phyloP scores from a whole-genome alignment of 2,329 filamentous ascomycete genomes.

The Xylaria sp. region DNA sequence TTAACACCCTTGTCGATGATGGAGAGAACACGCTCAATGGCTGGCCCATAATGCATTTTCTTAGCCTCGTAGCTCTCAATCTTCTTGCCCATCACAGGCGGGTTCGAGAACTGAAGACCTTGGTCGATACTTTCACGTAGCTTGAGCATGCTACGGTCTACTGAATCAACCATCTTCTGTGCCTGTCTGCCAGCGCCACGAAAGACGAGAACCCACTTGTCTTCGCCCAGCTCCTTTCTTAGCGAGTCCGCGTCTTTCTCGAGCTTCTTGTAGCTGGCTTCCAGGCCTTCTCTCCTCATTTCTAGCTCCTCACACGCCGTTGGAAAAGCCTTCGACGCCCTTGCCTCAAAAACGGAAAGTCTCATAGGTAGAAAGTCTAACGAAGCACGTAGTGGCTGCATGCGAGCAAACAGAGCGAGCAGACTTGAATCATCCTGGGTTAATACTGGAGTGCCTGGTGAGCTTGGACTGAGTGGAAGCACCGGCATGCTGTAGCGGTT shows the following conservation, averaged over 20 bases:
- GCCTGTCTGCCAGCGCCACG: slow-evolving; percentile 91
- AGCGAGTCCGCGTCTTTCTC: slow-evolving; percentile 91
- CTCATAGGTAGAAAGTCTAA: slow-evolving; percentile 97
- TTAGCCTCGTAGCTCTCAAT: slow-evolving; percentile 95
- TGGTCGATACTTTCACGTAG: slow-evolving; percentile 82
- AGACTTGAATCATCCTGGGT: slow-evolving; percentile 87
- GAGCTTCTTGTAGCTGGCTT: slow-evolving; percentile 87
- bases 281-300: slow-evolving; percentile 76
- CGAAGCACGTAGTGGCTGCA: slow-evolving; percentile 92
- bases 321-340: slow-evolving; percentile 83
- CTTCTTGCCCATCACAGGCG: slow-evolving; percentile 78
- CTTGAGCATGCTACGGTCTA: slow-evolving; percentile 86
- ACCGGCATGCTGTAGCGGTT: slow-evolving; percentile 76
- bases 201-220: slow-evolving; percentile 96
- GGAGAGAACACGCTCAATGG: slow-evolving; percentile 88
- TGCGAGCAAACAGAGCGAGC: slow-evolving; percentile 89
- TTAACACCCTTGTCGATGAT: slow-evolving; percentile 97
- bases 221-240: slow-evolving; percentile 90
- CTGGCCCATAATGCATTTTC: slow-evolving; percentile 91
- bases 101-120: slow-evolving; percentile 78
- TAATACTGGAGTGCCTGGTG: slow-evolving; percentile 66
- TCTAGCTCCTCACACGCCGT: slow-evolving; percentile 91
- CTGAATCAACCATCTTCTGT: slow-evolving; percentile 95
- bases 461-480: slow-evolving; percentile 71
- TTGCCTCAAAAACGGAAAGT: slow-evolving; percentile 83